A percentile compares a stretch with the other conserved stretches of the same genome.
Conservation (phyloP, 495 filamentous ascomycete genomes). For the Aspergillus panamensis region DNA sequence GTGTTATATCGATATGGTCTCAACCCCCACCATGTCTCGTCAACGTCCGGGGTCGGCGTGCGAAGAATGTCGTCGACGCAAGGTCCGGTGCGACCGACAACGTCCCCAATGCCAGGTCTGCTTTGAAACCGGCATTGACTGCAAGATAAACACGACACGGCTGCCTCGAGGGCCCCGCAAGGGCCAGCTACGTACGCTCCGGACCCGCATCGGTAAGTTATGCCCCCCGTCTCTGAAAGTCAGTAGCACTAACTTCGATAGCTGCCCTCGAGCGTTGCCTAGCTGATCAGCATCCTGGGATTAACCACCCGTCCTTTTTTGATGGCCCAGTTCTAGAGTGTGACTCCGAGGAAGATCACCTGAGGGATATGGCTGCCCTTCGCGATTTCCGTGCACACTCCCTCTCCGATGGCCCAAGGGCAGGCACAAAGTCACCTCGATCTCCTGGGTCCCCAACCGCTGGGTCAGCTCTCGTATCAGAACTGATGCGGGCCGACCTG, state of each 20-base stretch:
- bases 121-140: slow-evolving; percentile 44
- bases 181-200: slow-evolving; percentile 49
- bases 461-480: slow-evolving; percentile 19
- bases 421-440: slow-evolving; percentile 12
- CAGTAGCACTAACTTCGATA: slow-evolving; percentile 3
- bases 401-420: slow-evolving; percentile 5
- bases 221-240: background rate
- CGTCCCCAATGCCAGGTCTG: slow-evolving; percentile 50
- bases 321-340: slow-evolving; percentile 17
- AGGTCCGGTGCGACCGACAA: slow-evolving; percentile 49
- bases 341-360: slow-evolving; percentile 21
- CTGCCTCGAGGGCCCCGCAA: slow-evolving; percentile 51
- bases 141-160: slow-evolving; percentile 45
- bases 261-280: slow-evolving; percentile 27
- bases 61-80: slow-evolving; percentile 43
- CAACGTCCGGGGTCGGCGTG: slow-evolving; percentile 30
- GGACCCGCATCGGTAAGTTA: slow-evolving; percentile 43
- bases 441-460: slow-evolving; percentile 10
- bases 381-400: background rate
- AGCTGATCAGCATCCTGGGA: slow-evolving; percentile 22
- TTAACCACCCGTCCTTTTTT: slow-evolving; percentile 17
- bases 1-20: slow-evolving; percentile 9
- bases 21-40: slow-evolving; percentile 17
- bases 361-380: slow-evolving; percentile 5
- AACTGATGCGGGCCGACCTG: slow-evolving; percentile 43